These are phyloP conservation scores for Boletales sp. DNA, from an alignment of 768 basidiomycete genomes.

Conservation along the genomic window DNA sequence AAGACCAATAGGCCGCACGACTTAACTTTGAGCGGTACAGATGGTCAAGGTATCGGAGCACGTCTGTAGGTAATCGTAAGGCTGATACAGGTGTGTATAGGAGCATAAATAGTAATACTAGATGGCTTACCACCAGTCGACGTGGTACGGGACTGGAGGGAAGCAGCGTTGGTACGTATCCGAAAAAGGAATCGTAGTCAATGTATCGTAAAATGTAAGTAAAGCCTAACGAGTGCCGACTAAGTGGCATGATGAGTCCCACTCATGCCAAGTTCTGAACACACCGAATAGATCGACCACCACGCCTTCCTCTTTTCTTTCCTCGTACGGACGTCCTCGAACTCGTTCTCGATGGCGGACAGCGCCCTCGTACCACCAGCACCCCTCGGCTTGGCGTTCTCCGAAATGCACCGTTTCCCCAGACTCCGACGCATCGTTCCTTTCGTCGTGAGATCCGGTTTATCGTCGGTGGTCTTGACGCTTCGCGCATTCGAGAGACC, in stretches of 20 bases:
- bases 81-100: too few species aligned
- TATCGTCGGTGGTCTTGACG: conserved; percentile 7
- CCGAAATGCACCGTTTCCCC: conserved; percentile 22
- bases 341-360: conserved; percentile 13
- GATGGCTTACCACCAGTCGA: too few species aligned
- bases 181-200: too few species aligned
- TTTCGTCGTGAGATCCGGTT: conserved; percentile 9
- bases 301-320: conserved; percentile 23
- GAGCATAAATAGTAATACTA: too few species aligned
- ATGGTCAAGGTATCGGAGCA: too few species aligned
- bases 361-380: conserved; percentile 4
- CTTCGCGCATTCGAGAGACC: conserved; percentile 15
- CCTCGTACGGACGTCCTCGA: neutral
- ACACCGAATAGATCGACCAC: conserved; percentile 29
- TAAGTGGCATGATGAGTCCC: conserved; percentile 4
- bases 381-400: conserved; percentile 14
- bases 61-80: too few species aligned
- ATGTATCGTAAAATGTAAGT: too few species aligned
- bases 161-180: too few species aligned
- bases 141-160: too few species aligned
- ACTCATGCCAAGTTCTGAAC: conserved; percentile 20
- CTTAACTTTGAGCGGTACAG: too few species aligned
- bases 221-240: too few species aligned
- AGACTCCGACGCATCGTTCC: conserved; percentile 23
- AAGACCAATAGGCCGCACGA: too few species aligned